These are phyloP conservation scores for Fusarium guadeloupense DNA, from an alignment of 2,329 filamentous ascomycete species.

Conservation along the genomic window DNA sequence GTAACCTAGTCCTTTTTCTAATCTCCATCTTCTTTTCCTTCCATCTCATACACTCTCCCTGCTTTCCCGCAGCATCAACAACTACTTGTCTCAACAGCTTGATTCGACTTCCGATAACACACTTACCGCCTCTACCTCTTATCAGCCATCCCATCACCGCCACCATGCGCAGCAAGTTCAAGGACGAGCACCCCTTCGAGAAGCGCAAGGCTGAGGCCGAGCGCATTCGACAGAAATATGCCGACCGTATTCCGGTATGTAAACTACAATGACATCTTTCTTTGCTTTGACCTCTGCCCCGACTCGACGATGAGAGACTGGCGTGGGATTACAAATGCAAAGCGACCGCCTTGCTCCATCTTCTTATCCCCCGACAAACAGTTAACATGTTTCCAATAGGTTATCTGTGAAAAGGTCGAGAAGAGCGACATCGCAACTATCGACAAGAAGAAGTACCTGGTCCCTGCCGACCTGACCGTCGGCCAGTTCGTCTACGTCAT, in stretches of 20 bases:
- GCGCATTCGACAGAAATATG: constrained; percentile 98
- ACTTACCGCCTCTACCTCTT: constrained; percentile 29
- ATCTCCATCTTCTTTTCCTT: constrained; percentile 26
- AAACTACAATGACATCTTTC: constrained; percentile 14
- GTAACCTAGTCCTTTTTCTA: constrained; percentile 42
- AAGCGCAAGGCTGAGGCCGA: constrained; percentile 99
- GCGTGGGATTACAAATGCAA: constrained; percentile 15
- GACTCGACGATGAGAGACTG: not conserved
- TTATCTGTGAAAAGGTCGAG: constrained; percentile 99
- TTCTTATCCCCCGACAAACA: constrained; percentile 49
- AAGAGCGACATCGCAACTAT: constrained; percentile 99
- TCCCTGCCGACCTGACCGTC: constrained; percentile 96
- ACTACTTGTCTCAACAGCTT: constrained; percentile 14
- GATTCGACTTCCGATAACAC: constrained; percentile 19
- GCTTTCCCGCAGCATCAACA: not conserved
- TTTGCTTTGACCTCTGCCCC: not conserved
- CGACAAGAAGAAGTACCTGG: constrained; percentile 99
- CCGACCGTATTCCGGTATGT: constrained; percentile 96
- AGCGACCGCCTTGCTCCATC: constrained; percentile 29
- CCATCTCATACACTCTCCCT: not conserved
- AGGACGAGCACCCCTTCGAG: constrained; percentile 99
- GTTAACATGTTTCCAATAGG: constrained; percentile 87
- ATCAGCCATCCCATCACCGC: constrained; percentile 46
- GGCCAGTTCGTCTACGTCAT: constrained; percentile 99
- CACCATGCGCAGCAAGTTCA: constrained; percentile 99